Evolutionary conservation across 2,329 filamentous ascomycete species (phyloP).

Genomic region (Erysiphe pulchra): DNA sequence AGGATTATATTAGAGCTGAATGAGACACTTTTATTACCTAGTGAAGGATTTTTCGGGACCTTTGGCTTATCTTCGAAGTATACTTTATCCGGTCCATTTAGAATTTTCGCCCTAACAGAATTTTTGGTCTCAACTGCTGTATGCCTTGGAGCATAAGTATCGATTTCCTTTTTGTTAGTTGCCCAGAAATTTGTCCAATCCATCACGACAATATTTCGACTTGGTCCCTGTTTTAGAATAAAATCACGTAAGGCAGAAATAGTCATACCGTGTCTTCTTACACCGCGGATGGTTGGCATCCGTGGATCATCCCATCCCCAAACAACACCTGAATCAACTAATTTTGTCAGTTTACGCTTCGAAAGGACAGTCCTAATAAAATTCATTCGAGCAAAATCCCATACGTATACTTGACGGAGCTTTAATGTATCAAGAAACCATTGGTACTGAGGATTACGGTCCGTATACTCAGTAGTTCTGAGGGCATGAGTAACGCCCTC

Average conservation of each 20-base stretch:
- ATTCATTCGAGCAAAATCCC: conserved; percentile 68
- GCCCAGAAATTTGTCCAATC: conserved; percentile 54
- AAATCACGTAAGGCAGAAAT: conserved; percentile 58
- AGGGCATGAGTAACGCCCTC: conserved; percentile 69
- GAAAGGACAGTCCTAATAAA: conserved; percentile 63
- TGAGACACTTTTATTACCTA: conserved; percentile 67
- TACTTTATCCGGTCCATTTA: conserved; percentile 33
- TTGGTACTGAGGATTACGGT: conserved; percentile 66
- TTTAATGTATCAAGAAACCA: conserved; percentile 58
- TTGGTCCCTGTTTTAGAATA: conserved; percentile 63
- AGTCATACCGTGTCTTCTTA: conserved; percentile 54
- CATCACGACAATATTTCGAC: conserved; percentile 60
- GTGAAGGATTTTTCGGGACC: conserved; percentile 66
- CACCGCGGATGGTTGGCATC: conserved; percentile 64
- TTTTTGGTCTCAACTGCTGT: conserved; percentile 47
- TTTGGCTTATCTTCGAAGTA: conserved; percentile 54
- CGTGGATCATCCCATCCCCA: conserved; percentile 72
- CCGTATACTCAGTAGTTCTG: conserved; percentile 66
- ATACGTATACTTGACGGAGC: conserved; percentile 55
- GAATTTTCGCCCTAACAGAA: conserved; percentile 43
- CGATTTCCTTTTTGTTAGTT: conserved; percentile 59
- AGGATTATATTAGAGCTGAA: conserved; percentile 53
- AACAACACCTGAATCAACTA: conserved; percentile 51
- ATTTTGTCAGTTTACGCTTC: conserved; percentile 65
- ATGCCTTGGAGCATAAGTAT: conserved; percentile 48